A percentile compares a stretch with the other conserved stretches of the same genome.
Conservation (phyloP, 1,284 basidiomycete species). For the Gomphus sp. region DNA sequence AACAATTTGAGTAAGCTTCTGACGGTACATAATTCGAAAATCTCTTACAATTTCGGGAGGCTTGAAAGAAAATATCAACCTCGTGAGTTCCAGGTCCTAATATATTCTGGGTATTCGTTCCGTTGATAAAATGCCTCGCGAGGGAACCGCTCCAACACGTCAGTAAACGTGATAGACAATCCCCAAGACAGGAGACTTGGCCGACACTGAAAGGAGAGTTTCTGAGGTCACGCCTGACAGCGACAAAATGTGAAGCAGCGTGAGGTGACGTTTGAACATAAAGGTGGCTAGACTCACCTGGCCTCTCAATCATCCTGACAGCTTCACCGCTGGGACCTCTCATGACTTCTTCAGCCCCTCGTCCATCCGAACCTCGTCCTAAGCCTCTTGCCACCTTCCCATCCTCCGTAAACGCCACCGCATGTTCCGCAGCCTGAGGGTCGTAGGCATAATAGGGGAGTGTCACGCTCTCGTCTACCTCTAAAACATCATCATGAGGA, state of each 20-base stretch:
- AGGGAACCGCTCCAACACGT: too few species aligned
- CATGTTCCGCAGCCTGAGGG: slow-evolving; percentile 68
- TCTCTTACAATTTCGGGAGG: too few species aligned
- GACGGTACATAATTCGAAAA: too few species aligned
- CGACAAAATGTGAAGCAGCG: slow-evolving; percentile 34
- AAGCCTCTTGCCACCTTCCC: slow-evolving; percentile 65
- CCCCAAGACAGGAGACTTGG: too few species aligned
- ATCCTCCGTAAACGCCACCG: slow-evolving; percentile 62
- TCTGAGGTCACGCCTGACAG: slow-evolving; percentile 46
- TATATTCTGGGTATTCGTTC: too few species aligned
- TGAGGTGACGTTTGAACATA: background rate
- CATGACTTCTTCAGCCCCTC: slow-evolving; percentile 72
- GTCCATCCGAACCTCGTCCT: slow-evolving; percentile 63
- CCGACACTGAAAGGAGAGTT: too few species aligned
- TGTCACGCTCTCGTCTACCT: slow-evolving; percentile 93
- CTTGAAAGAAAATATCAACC: too few species aligned
- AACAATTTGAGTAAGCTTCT: background rate
- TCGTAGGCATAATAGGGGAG: slow-evolving; percentile 81
- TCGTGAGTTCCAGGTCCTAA: too few species aligned
- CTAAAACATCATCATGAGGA: slow-evolving; percentile 75
- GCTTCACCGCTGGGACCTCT: slow-evolving; percentile 86
- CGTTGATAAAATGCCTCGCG: too few species aligned
- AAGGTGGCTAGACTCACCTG: slow-evolving; percentile 35
- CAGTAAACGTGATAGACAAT: too few species aligned
- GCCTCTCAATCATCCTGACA: slow-evolving; percentile 74